A percentile compares a stretch with the other conserved stretches of the same genome.
Evolutionary conservation across 441 rosid species (phyloP).

Genomic region (Hura crepitans): DNA sequence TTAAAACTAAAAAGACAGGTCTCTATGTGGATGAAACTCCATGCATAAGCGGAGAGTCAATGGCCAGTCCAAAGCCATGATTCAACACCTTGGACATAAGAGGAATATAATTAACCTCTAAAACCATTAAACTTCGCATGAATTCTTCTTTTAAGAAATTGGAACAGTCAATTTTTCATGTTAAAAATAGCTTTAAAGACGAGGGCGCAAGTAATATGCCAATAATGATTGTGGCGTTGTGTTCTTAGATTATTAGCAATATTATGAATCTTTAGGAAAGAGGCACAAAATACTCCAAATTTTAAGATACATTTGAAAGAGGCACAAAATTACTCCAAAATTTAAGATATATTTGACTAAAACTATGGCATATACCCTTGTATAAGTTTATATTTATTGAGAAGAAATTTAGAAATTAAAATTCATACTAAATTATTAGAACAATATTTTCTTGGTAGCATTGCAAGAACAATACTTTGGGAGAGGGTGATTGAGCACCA

Average conservation of each 20-base stretch:
- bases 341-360: not conserved
- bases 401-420: not conserved
- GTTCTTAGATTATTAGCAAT: not conserved
- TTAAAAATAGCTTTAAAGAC: not conserved
- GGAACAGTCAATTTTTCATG: not conserved
- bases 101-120: not conserved
- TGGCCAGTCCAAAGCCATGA: not conserved
- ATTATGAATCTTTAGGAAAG: too few relatives aligned
- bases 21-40: too few relatives aligned
- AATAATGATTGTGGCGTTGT: not conserved
- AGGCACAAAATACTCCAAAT: not conserved
- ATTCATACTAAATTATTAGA: not conserved
- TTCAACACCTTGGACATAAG: not conserved
- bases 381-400: not conserved
- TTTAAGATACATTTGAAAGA: not conserved
- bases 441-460: not conserved
- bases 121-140: not conserved
- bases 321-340: not conserved
- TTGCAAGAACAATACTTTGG: not conserved
- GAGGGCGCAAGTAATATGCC: not conserved
- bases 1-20: not conserved
- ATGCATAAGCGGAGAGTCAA: not conserved
- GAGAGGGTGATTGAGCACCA: too few relatives aligned
- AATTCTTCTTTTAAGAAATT: not conserved
- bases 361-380: not conserved